Base-by-base conservation (phyloP, 1,284 basidiomycete species). In the Rhodofomes roseus region DNA sequence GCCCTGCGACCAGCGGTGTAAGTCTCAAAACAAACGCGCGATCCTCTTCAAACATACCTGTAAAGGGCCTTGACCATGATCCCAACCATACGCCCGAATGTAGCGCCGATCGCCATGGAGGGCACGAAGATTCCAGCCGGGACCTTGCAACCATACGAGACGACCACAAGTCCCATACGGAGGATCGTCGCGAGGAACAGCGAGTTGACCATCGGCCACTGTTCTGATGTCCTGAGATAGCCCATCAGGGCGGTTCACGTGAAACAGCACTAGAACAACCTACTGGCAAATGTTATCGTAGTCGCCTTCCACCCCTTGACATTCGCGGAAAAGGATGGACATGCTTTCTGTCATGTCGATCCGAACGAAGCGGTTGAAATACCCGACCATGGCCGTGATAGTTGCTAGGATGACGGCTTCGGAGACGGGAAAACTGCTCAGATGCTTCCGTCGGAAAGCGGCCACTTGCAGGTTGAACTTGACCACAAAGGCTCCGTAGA, bases 261-360 rank as follows among this genome's bases (percentile, higher is more conserved):
- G 5, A 9, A 56, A 48, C 57, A 56, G 39, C 25, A 12, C n/a
- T 34, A 11, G 31, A 34, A 18, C 18, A 27, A 65, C 93, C 73
- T 71, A 97, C 93, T 98, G 95, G 85, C 97, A 99, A 29, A 99
- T 79, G 68, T 93, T 92, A 66, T 94, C 85, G 60, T 93, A 87
- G 73, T 98, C 94, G 6, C 95, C 94, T 40, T 93, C 95, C 31
- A 52, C 9, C 22, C 92, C 92, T 70, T 98, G 94, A 70, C 97
- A 99, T 72, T 99, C 96, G 62, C 92, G 84, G 74, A 99, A 99
- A 37, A 99, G 81, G 60, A 98, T 90, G n/a, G 93, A 89, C 83
- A 99, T 89, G 72, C 90, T 93, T 70, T 98, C 94, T 1, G 95
- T 98, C 97, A 99, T 99, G 74, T 99, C 97, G 54, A 98, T 93